Conservation (phyloP, 768 basidiomycete genomes). For the Amanita pallidorosea region DNA sequence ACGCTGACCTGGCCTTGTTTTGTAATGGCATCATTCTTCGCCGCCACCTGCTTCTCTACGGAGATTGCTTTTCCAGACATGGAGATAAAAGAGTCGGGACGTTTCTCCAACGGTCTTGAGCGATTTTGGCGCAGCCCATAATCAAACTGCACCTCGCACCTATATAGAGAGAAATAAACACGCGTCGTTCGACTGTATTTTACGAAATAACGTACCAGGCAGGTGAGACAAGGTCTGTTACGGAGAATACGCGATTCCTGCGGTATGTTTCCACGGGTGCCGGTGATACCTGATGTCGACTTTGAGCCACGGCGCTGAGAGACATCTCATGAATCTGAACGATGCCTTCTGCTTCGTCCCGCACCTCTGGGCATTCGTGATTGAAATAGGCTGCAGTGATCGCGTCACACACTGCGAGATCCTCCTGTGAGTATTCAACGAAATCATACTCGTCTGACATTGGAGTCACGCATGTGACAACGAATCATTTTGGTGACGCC, state of each 20-base stretch:
- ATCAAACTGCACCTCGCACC: slow-evolving; percentile 77
- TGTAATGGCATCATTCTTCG: slow-evolving; percentile 40
- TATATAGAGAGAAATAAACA: slow-evolving; percentile 14
- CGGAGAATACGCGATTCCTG: slow-evolving; percentile 36
- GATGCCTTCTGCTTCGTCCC: slow-evolving; percentile 21
- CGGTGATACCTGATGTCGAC: neutral
- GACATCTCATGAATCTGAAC: neutral
- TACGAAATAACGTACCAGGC: slow-evolving; percentile 36
- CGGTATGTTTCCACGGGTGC: slow-evolving; percentile 36
- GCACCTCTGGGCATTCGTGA: slow-evolving; percentile 21
- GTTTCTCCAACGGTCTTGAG: slow-evolving; percentile 30
- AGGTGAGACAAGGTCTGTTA: slow-evolving; percentile 52
- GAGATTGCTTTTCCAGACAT: slow-evolving; percentile 48
- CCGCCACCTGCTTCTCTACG: slow-evolving; percentile 40
- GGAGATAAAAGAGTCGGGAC: slow-evolving; percentile 49
- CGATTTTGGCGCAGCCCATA: slow-evolving; percentile 59
- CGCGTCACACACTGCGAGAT: slow-evolving; percentile 41
- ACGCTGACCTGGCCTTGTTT: slow-evolving; percentile 43
- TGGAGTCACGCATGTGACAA: neutral
- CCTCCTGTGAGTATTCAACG: slow-evolving; percentile 46
- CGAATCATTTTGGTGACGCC: too few relatives aligned
- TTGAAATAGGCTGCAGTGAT: slow-evolving; percentile 13
- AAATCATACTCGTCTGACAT: slow-evolving; percentile 34
- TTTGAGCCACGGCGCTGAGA: neutral
- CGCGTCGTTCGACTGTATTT: neutral